phyloP scores from a whole-genome alignment of 1,139 yeast species.

The Kazachstania sp. region DNA sequence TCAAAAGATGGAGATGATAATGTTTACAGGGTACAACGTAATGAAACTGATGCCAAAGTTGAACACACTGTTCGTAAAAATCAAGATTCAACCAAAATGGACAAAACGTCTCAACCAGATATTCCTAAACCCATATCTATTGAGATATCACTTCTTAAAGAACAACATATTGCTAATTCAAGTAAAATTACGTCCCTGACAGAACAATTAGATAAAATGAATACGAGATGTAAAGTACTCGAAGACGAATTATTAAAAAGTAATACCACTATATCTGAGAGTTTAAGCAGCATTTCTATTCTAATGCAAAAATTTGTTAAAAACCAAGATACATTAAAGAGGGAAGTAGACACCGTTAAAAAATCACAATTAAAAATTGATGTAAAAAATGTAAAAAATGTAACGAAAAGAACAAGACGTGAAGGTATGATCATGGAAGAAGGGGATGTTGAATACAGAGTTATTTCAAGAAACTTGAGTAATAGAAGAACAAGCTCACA shows the following conservation, averaged over 20 bases:
- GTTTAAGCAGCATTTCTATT: not conserved
- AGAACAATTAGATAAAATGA: not conserved
- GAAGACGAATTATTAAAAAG: not conserved
- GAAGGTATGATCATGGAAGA: not conserved
- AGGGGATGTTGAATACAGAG: not conserved
- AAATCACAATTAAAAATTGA: conserved; percentile 6
- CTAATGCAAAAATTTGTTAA: not conserved
- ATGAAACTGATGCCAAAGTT: no score
- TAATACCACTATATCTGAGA: not conserved
- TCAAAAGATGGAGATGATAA: no score
- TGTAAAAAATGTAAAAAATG: conserved; percentile 2
- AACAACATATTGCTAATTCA: no score
- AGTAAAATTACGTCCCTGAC: no score
- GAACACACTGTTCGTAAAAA: no score
- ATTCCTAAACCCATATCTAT: no score
- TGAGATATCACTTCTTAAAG: no score
- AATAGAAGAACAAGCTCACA: not conserved
- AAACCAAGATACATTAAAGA: conserved; percentile 5
- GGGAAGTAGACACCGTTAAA: conserved; percentile 3
- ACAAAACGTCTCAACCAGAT: no score
- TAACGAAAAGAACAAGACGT: not conserved
- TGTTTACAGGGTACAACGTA: no score
- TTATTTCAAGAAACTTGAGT: not conserved
- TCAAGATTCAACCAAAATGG: no score
- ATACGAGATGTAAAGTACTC: not conserved